Base-by-base conservation (phyloP, 441 rosid species). In the Gossypium lobatum region DNA sequence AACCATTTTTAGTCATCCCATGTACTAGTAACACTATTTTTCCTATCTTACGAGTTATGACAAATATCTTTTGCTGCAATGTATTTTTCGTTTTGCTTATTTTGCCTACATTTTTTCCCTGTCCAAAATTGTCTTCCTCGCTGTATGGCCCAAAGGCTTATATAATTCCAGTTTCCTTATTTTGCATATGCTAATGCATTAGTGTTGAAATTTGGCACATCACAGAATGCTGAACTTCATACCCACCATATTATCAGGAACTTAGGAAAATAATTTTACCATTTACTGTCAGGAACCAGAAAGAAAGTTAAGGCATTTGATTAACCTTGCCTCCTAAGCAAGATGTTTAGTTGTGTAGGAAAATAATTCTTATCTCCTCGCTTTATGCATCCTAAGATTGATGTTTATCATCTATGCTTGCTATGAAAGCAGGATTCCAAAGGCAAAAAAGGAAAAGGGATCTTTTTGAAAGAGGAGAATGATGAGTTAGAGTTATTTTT, bases 231-330 rank as follows among this genome's bases (percentile, higher is more conserved):
- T 34, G 28, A 52, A 28, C 60, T 50, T 52, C 59, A 52, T 50
- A 26, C 28, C 14, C 25, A 9, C 61, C 61, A 23, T 66, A 20
- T 48, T 16, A 16, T 68, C 26, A 16, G 45, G 61, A 68, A 68
- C 46, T 28, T 52, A 4, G 72, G 60, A 68, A 45, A 68, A 26
- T 17, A n/a, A 68, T 68, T 68, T 52, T 16, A 17, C n/a, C 61
- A 26, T 26, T 37, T 48, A 50, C 14, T 48, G 57, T 50, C 37
- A 13, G 55, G 31, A 65, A 21, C 54, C 55, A 65, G 6, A 65
- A 39, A 45, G 31, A 42, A 61, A 64, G 54, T 45, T 28, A 0
- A 11, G 14, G 28, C n/a, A 9, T 64, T 63, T 16, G 52, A 4
- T 64, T 64, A 64, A 18, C 69, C 17, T 39, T 42, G 20, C 16